These are phyloP conservation scores for Tulasnella sp. DNA, from an alignment of 768 basidiomycete species.

Conservation along the genomic window DNA sequence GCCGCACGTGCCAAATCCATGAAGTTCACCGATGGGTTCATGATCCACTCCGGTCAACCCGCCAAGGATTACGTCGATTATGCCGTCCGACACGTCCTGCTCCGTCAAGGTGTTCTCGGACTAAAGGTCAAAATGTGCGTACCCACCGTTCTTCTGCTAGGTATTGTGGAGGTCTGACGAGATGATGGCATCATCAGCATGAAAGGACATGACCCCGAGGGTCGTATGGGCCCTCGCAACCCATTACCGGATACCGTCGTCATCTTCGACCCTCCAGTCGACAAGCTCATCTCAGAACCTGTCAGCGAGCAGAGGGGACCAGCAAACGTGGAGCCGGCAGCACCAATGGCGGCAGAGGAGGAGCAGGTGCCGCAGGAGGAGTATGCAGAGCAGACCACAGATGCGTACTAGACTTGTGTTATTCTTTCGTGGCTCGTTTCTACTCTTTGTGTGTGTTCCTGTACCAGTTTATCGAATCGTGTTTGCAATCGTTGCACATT, in stretches of 20 bases:
- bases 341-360: neutral
- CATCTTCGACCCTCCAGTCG: conserved; percentile 79
- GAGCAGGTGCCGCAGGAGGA: neutral
- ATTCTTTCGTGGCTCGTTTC: too few relatives aligned
- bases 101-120: conserved; percentile 97
- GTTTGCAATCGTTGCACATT: too few relatives aligned
- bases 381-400: too few relatives aligned
- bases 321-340: neutral
- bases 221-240: conserved; percentile 76
- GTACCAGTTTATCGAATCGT: too few relatives aligned
- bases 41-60: conserved; percentile 98
- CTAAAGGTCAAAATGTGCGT: conserved; percentile 99
- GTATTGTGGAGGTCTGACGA: too few relatives aligned
- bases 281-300: conserved; percentile 83
- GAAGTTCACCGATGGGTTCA: conserved; percentile 99
- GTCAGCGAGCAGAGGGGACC: conserved; percentile 77
- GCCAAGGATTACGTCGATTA: conserved; percentile 93
- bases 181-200: too few relatives aligned
- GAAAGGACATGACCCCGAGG: conserved; percentile 93
- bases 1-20: conserved; percentile 99
- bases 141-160: neutral
- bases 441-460: too few relatives aligned
- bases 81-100: conserved; percentile 94
- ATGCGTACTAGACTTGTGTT: too few relatives aligned
- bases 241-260: conserved; percentile 92